A percentile compares a stretch with the other conserved stretches of the same genome.
Evolutionary conservation across 345 rosid genomes (phyloP).

Genomic region (Draba incana): DNA sequence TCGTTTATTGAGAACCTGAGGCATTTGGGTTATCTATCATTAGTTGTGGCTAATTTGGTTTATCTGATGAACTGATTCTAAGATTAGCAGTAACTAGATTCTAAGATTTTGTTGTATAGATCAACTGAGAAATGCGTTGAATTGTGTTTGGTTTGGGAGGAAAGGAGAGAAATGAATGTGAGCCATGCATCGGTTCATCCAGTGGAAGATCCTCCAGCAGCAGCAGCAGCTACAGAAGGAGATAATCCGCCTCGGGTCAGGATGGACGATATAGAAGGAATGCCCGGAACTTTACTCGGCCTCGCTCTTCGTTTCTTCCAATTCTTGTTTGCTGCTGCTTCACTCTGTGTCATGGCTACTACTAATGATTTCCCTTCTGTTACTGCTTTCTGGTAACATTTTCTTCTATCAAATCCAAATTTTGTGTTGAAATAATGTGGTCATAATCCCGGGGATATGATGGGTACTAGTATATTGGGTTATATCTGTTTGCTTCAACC

Average conservation of each 20-base stretch:
- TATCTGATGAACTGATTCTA: not conserved
- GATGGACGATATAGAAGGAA: slow-evolving; percentile 82
- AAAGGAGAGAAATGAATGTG: slow-evolving; percentile 66
- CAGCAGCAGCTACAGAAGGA: slow-evolving; percentile 65
- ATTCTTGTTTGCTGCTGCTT: slow-evolving; percentile 55
- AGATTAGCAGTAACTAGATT: not conserved
- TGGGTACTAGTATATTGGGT: not conserved
- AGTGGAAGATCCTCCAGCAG: slow-evolving; percentile 70
- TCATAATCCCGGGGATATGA: too few relatives aligned
- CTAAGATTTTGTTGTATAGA: not conserved
- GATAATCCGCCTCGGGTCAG: slow-evolving; percentile 58
- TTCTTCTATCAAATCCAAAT: too few relatives aligned
- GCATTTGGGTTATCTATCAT: too few relatives aligned
- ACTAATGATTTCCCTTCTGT: slow-evolving; percentile 71
- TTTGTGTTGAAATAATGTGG: too few relatives aligned
- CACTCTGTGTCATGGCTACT: slow-evolving; percentile 73
- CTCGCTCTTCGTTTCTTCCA: slow-evolving; percentile 66
- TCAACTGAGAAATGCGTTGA: slow-evolving; percentile 12
- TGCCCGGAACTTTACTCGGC: slow-evolving; percentile 84
- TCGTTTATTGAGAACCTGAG: not conserved
- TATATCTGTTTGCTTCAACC: not conserved
- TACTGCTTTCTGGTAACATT: slow-evolving; percentile 89
- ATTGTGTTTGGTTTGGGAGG: slow-evolving; percentile 24
- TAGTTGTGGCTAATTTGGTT: slow-evolving; percentile 20
- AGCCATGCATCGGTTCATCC: slow-evolving; percentile 94